Evolutionary conservation across 1,139 yeast genomes (phyloP).

Genomic region (Blastobotrys raffinosifermentans): DNA sequence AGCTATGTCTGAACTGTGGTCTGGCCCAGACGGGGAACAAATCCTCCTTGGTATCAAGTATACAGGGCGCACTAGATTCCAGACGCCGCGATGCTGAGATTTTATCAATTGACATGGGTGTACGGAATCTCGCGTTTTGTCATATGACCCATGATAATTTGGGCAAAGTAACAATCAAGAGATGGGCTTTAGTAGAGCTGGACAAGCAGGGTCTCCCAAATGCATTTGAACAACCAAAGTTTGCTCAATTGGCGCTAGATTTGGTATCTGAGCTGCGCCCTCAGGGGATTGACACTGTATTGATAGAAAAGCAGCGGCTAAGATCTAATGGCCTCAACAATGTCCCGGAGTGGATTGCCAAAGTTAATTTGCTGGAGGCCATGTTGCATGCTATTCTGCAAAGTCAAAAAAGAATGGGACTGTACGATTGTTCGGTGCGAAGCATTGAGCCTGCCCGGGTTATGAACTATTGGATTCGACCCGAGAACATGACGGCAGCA

Average conservation of each 20-base stretch:
- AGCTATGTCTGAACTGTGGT: constrained; percentile 22
- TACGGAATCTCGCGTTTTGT: constrained; percentile 40
- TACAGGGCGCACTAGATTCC: no score
- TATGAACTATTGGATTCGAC: constrained; percentile 29
- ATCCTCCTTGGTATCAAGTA: constrained; percentile 13
- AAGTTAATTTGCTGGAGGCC: constrained; percentile 49
- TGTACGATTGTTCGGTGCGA: constrained; percentile 9
- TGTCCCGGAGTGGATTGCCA: constrained; percentile 47
- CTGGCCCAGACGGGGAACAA: constrained; percentile 23
- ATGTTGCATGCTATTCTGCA: constrained; percentile 38
- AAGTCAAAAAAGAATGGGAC: constrained; percentile 16
- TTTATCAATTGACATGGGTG: constrained; percentile 41
- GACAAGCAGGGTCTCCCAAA: constrained; percentile 24
- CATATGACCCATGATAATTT: constrained; percentile 20
- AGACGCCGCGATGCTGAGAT: no score
- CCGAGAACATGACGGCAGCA: constrained; percentile 9
- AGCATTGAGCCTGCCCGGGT: constrained; percentile 28
- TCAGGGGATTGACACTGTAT: constrained; percentile 30
- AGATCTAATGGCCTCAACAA: constrained; percentile 42
- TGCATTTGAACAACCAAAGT: constrained; percentile 24
- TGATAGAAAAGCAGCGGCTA: constrained; percentile 52
- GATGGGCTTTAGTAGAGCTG: constrained; percentile 43
- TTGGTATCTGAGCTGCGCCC: constrained; percentile 14
- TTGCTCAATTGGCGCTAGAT: constrained; percentile 22
- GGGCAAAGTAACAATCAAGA: constrained; percentile 21